Evolutionary conservation across 2,329 filamentous ascomycete species (phyloP).

Genomic region (Ophiocordyceps sinensis): DNA sequence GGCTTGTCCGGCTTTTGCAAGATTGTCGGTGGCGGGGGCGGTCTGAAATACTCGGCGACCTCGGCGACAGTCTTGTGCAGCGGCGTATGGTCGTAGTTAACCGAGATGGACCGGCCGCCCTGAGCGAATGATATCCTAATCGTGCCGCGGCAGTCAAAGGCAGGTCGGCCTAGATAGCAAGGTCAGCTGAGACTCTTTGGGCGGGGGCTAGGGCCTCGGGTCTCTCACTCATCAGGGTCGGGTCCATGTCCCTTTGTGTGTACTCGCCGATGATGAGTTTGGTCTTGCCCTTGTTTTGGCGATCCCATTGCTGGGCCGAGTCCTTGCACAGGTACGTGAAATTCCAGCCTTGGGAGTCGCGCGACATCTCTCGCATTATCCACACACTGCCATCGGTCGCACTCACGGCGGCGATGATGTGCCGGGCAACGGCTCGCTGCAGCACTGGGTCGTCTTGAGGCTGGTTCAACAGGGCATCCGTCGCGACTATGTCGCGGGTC

Average conservation of each 20-base stretch:
- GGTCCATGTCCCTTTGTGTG: conserved; percentile 31
- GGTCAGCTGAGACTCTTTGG: conserved; percentile 1
- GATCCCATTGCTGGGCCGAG: conserved; percentile 36
- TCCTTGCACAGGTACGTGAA: conserved; percentile 39
- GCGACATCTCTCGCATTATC: conserved; percentile 28
- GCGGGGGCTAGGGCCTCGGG: not conserved
- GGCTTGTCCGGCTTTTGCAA: conserved; percentile 11
- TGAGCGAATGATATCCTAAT: conserved; percentile 35
- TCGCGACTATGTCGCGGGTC: conserved; percentile 25
- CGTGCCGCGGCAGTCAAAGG: conserved; percentile 42
- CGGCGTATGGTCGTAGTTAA: conserved; percentile 42
- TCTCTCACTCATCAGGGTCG: conserved; percentile 26
- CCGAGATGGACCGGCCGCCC: conserved; percentile 28
- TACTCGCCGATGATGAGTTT: conserved; percentile 32
- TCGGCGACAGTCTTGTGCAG: conserved; percentile 41
- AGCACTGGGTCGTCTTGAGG: conserved; percentile 30
- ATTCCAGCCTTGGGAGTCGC: conserved; percentile 33
- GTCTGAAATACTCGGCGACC: conserved; percentile 30
- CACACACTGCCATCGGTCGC: conserved; percentile 33
- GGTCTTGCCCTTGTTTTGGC: conserved; percentile 26
- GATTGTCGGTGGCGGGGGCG: conserved; percentile 20
- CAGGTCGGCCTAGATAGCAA: conserved; percentile 30
- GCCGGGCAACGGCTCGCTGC: conserved; percentile 34
- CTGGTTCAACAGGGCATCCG: conserved; percentile 33
- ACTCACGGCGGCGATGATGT: conserved; percentile 29